Percentiles rank a stretch among this genome's conserved stretches.
Evolutionary conservation across 2,329 filamentous ascomycete species (phyloP).

Genomic region (Botrytis paeoniae): DNA sequence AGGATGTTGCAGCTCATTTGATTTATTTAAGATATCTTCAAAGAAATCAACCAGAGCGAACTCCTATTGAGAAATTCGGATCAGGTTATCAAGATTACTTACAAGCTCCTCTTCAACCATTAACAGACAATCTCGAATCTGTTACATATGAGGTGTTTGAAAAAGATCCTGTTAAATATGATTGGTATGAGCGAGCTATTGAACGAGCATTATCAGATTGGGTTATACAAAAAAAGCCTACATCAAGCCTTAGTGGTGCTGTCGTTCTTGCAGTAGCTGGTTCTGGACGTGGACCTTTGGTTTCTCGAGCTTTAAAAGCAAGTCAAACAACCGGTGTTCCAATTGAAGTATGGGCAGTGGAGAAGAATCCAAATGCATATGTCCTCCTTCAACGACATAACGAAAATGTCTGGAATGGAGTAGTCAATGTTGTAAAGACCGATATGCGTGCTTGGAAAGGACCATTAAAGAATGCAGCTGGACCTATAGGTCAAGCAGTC

Average conservation of each 20-base stretch:
- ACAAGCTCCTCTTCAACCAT: conserved; percentile 88
- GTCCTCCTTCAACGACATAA: conserved; percentile 90
- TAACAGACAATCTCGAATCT: conserved; percentile 94
- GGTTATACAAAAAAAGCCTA: conserved; percentile 67
- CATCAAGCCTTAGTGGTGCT: conserved; percentile 64
- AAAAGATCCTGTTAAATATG: conserved; percentile 96
- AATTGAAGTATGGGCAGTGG: conserved; percentile 86
- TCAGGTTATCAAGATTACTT: conserved; percentile 89
- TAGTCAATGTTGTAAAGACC: conserved; percentile 85
- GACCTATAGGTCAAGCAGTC: conserved; percentile 39
- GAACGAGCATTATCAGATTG: conserved; percentile 79
- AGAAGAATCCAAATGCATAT: conserved; percentile 98
- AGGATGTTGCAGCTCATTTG: conserved; percentile 63
- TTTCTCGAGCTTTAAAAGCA: conserved; percentile 80
- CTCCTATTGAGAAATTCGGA: conserved; percentile 64
- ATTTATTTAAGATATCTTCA: conserved; percentile 84
- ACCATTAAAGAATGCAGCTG: conserved; percentile 49
- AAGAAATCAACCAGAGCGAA: conserved; percentile 68
- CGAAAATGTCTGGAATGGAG: conserved; percentile 71
- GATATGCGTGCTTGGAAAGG: conserved; percentile 98
- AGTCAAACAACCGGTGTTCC: conserved; percentile 71
- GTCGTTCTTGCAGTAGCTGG: conserved; percentile 90
- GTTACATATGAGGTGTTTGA: conserved; percentile 99
- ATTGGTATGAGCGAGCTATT: conserved; percentile 88
- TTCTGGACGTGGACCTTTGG: conserved; percentile 86